These are phyloP conservation scores for Candida corydali DNA, from an alignment of 805 yeast genomes.

Conservation along the genomic window DNA sequence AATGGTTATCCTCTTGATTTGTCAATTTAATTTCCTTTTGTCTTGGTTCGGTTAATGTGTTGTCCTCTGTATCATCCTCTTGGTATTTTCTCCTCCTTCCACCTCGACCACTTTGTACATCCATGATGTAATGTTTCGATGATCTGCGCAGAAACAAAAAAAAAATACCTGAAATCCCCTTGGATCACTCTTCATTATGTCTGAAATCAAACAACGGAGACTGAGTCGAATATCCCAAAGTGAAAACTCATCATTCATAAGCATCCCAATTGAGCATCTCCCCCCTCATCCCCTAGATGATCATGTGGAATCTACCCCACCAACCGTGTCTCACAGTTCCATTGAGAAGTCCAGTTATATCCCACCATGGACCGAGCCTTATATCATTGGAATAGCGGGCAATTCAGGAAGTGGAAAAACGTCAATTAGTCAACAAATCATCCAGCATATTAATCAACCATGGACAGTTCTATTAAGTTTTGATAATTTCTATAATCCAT, in stretches of 20 bases:
- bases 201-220: conserved; percentile 11
- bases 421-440: conserved; percentile 79
- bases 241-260: conserved; percentile 23
- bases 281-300: conserved; percentile 1
- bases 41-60: neutral
- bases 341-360: conserved; percentile 28
- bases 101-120: conserved; percentile 13
- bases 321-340: no score
- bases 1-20: no score
- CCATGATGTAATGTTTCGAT: neutral
- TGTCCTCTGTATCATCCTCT: neutral
- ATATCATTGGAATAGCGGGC: conserved; percentile 48
- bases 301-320: no score
- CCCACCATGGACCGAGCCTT: conserved; percentile 43
- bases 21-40: conserved; percentile 2
- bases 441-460: conserved; percentile 75
- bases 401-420: conserved; percentile 84
- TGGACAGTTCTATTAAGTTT: conserved; percentile 89
- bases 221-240: conserved; percentile 20
- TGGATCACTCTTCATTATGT: neutral
- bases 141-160: conserved; percentile 4
- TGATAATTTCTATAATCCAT: conserved; percentile 86
- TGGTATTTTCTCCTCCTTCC: conserved; percentile 10
- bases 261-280: conserved; percentile 7
- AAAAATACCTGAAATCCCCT: neutral